phyloP scores from a whole-genome alignment of 1,284 basidiomycete genomes.

The Xerocomus cyaneibrunnescens region DNA sequence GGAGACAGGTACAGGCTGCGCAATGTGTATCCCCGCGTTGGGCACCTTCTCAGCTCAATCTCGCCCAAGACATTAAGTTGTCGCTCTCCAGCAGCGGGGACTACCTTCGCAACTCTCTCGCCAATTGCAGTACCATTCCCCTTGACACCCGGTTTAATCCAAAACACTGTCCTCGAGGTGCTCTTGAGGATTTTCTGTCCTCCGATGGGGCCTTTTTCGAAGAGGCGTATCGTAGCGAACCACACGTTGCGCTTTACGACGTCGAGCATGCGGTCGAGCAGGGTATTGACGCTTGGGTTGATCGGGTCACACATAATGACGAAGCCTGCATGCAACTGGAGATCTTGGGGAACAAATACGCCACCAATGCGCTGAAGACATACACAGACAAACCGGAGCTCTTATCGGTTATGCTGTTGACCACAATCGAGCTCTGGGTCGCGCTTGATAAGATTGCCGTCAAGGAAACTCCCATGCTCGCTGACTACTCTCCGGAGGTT shows the following conservation, averaged over 20 bases:
- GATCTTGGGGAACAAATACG: slow-evolving; percentile 34
- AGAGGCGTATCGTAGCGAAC: slow-evolving; percentile 10
- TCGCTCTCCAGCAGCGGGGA: slow-evolving; percentile 27
- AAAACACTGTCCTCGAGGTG: slow-evolving; percentile 9
- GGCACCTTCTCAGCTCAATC: slow-evolving; percentile 29
- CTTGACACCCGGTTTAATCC: slow-evolving; percentile 14
- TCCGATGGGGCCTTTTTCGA: slow-evolving; percentile 18
- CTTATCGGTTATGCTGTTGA: slow-evolving; percentile 46
- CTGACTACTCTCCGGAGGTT: slow-evolving; percentile 41
- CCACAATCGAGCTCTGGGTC: slow-evolving; percentile 20
- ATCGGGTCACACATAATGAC: neutral
- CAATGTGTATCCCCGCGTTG: slow-evolving; percentile 26
- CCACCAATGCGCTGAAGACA: slow-evolving; percentile 19
- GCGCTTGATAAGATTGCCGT: neutral
- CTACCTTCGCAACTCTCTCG: slow-evolving; percentile 29
- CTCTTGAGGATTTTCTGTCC: slow-evolving; percentile 25
- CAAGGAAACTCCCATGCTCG: neutral
- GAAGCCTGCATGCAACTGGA: slow-evolving; percentile 23
- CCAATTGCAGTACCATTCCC: neutral
- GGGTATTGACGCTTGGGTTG: slow-evolving; percentile 22
- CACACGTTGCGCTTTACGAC: slow-evolving; percentile 33
- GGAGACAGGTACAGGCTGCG: slow-evolving; percentile 10
- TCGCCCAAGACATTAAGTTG: slow-evolving; percentile 32
- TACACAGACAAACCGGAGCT: slow-evolving; percentile 43
- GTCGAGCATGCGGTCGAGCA: slow-evolving; percentile 36